Evolutionary conservation across 352 stramenopile genomes (phyloP), one percentile per base, ranked within the genome.

Genomic region (Pythium biforme): DNA sequence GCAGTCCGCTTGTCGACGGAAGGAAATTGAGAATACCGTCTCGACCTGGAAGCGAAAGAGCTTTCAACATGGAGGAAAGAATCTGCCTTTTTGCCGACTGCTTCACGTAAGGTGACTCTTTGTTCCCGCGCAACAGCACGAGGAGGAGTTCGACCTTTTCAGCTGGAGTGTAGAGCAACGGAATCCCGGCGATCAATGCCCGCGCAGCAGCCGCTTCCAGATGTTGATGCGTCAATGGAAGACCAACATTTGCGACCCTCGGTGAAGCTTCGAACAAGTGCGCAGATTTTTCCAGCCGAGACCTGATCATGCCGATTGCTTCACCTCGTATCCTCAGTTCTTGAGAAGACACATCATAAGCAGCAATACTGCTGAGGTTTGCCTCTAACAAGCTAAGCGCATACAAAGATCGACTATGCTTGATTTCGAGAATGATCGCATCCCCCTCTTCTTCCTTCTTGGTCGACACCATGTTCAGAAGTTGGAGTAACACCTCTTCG

Each of bases 11-110:
- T 8, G 39, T 40, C 19, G 31, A 41, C 15, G 63, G 86, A 55
- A 93, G 76, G 22, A 95, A 78, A 4, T 76, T 91, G 26, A 92
- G 58, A 31, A 95, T 80, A 37, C 86, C 83, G 40, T 87, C 74
- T 39, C 70, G 68, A 11, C 82, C 81, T 41, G 83, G 86, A 19
- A 69, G 61, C 37, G 83, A 67, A 23, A 94, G 79, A 5, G 78
- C 55, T 34, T 66, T 72, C 41, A 94, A 60, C 26, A 92, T 62
- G 17, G 79, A 78, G n/a, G 53, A 60, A 19, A 95, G 60, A 11
- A 95, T 62, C 25, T 88, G 73, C 58, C 76, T 75, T 8, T 73
- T 81, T 8, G 83, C 73, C 31, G 79, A 82, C 1, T 62, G 37
- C 10, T 23, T 34, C 12, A 64, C 34, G 50, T 88, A 84, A 4